Percentiles rank a stretch among this genome's conserved stretches.
phyloP scores from a whole-genome alignment of 352 stramenopile species.

The Pythium scleroteichum region DNA sequence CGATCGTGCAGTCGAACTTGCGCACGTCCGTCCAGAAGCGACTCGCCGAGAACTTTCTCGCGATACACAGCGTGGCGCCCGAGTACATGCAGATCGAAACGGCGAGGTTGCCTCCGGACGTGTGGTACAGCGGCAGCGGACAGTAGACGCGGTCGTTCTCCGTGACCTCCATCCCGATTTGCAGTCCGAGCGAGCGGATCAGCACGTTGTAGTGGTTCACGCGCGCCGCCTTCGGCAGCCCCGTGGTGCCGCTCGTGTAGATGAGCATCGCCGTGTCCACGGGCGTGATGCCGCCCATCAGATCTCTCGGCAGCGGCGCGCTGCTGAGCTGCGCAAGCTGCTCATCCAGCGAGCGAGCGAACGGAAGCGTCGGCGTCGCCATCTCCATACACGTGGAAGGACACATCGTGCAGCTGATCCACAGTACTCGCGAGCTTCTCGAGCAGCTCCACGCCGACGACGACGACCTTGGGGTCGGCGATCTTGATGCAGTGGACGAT shows the following conservation, averaged over 20 bases:
- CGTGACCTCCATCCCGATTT: slow-evolving; percentile 36
- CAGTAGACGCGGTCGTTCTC: slow-evolving; percentile 76
- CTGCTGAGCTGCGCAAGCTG: neutral
- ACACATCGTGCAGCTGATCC: slow-evolving; percentile 33
- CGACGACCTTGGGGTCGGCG: slow-evolving; percentile 50
- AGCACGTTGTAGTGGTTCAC: slow-evolving; percentile 69
- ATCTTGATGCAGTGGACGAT: slow-evolving; percentile 73
- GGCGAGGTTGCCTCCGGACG: slow-evolving; percentile 73
- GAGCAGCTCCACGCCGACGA: slow-evolving; percentile 45
- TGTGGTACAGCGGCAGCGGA: slow-evolving; percentile 83
- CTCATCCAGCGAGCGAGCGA: slow-evolving; percentile 45
- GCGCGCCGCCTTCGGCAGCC: slow-evolving; percentile 72
- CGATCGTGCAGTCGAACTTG: slow-evolving; percentile 63
- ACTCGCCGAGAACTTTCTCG: slow-evolving; percentile 67
- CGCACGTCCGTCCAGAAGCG: slow-evolving; percentile 82
- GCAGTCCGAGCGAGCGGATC: slow-evolving; percentile 51
- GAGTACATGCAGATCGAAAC: slow-evolving; percentile 81
- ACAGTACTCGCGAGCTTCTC: slow-evolving; percentile 39
- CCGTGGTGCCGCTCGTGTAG: slow-evolving; percentile 86
- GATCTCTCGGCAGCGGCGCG: neutral
- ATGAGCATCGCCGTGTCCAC: slow-evolving; percentile 70
- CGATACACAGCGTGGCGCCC: slow-evolving; percentile 74
- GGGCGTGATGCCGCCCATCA: neutral
- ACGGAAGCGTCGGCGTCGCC: slow-evolving; percentile 24
- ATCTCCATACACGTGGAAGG: slow-evolving; percentile 49